Evolutionary conservation across 306 rosid genomes (phyloP), one percentile per base, ranked within the genome.

Genomic region (Cucurbita moschata): DNA sequence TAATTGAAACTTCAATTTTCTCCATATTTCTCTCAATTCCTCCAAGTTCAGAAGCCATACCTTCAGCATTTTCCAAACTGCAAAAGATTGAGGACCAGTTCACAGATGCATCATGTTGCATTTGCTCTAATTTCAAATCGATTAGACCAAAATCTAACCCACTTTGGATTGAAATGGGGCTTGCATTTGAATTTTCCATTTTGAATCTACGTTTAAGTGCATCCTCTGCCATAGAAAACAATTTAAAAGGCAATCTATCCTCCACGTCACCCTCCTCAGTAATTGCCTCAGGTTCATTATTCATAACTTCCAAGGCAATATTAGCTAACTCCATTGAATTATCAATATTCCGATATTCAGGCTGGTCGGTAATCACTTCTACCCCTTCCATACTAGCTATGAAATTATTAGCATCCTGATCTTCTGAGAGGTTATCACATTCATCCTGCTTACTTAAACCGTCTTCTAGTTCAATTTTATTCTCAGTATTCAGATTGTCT

Each of bases 31-130:
- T 70, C 69, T 50, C 51, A 50, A 77, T 49, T 70, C 73, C 84
- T 61, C 51, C 81, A 40, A 59, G 74, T 76, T 79, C 84, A 13
- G 80, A 60, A 77, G 64, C 78, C 75, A 76, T 69, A 75, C 78
- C 91, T 82, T 87, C 96, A 74, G 62, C 69, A 70, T 62, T 75
- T 72, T 63, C 77, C 18, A 44, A 69, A 76, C 77, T 65, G 80
- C 77, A 53, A 77, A 74, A 85, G 71, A 71, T 62, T 72, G 80
- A 81, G 49, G 80, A 63, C 51, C 82, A 72, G 71, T 77, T 75
- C 42, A 55, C 78, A 74, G 75, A 51, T 51, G 78, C 74, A 67
- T 85, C 82, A 47, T 50, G 39, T 72, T 79, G 66, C 51, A 74
- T 83, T 74, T 81, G 83, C 75, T 71, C 76, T 72, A 57, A 84